Conservation (phyloP, 306 rosid genomes). For the Cucurbita ficifolia region DNA sequence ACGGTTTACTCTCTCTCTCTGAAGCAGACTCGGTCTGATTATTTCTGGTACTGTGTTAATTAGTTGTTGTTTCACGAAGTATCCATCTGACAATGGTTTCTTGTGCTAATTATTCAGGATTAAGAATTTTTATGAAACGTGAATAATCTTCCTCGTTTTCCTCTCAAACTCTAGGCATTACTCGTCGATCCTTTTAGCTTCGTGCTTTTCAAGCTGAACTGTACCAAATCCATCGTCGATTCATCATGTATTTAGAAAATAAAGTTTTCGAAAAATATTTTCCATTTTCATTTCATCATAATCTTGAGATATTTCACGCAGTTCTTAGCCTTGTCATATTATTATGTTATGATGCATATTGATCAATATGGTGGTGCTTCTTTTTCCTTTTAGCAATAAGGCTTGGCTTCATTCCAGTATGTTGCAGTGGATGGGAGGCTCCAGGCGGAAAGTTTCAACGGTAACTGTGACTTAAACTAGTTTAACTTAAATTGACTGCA, state of each 20-base stretch:
- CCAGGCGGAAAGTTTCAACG: slow-evolving; percentile 62
- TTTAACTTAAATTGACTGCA: not conserved
- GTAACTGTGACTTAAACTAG: slow-evolving; percentile 27
- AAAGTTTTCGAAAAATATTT: not conserved
- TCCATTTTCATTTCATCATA: not conserved
- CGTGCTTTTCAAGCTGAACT: not conserved
- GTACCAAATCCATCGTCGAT: not conserved
- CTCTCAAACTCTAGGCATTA: not conserved
- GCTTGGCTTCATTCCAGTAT: slow-evolving; percentile 13
- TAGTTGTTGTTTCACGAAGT: too few species aligned
- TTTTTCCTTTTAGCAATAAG: not conserved
- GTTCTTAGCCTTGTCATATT: not conserved
- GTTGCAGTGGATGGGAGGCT: slow-evolving; percentile 99
- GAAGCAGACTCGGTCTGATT: too few species aligned
- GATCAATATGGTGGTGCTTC: not conserved
- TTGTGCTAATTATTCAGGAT: not conserved
- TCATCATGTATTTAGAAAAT: not conserved
- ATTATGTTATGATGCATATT: not conserved
- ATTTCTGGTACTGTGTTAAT: too few species aligned
- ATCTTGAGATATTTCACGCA: not conserved
- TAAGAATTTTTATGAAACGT: not conserved
- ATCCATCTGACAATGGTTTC: not conserved
- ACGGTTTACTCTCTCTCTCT: too few species aligned
- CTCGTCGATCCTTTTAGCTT: not conserved
- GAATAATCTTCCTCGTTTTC: not conserved